Evolutionary conservation across 78 protist genomes (phyloP).

Genomic region (Dictyostelium firmibasis): DNA sequence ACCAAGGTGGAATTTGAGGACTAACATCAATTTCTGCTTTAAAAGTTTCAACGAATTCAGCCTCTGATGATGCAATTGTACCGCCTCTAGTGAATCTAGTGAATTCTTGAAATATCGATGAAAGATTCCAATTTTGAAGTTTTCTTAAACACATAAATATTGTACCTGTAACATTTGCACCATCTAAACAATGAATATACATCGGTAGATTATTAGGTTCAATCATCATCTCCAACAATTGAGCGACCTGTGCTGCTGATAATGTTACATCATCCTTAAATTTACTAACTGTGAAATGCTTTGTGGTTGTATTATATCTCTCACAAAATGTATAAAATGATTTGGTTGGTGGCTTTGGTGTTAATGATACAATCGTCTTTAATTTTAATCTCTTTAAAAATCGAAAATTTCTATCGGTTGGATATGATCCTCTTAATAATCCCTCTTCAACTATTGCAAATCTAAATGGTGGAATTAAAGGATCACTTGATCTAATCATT

Average conservation of each 20-base stretch:
- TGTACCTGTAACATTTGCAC: slow-evolving; percentile 79
- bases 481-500: slow-evolving; percentile 24
- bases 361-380: slow-evolving; percentile 76
- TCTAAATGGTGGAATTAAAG: slow-evolving; percentile 76
- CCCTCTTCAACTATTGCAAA: slow-evolving; percentile 78
- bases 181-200: slow-evolving; percentile 80
- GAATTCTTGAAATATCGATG: slow-evolving; percentile 74
- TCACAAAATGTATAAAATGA: slow-evolving; percentile 73
- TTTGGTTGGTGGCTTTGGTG: slow-evolving; percentile 71
- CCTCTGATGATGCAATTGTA: slow-evolving; percentile 43
- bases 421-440: slow-evolving; percentile 78
- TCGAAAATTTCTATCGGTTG: slow-evolving; percentile 77
- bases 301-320: slow-evolving; percentile 6
- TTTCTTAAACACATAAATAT: slow-evolving; percentile 80
- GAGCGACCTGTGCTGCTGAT: slow-evolving; percentile 57
- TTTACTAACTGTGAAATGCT: slow-evolving; percentile 73
- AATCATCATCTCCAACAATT: slow-evolving; percentile 73
- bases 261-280: slow-evolving; percentile 80
- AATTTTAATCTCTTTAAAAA: slow-evolving; percentile 77
- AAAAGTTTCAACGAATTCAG: slow-evolving; percentile 81
- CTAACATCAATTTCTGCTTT: slow-evolving; percentile 72
- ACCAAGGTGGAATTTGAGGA: slow-evolving; percentile 55
- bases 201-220: slow-evolving; percentile 72
- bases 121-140: slow-evolving; percentile 80
- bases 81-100: slow-evolving; percentile 80